Conservation (phyloP, 441 rosid species). For the Arabidopsis lyrata region DNA sequence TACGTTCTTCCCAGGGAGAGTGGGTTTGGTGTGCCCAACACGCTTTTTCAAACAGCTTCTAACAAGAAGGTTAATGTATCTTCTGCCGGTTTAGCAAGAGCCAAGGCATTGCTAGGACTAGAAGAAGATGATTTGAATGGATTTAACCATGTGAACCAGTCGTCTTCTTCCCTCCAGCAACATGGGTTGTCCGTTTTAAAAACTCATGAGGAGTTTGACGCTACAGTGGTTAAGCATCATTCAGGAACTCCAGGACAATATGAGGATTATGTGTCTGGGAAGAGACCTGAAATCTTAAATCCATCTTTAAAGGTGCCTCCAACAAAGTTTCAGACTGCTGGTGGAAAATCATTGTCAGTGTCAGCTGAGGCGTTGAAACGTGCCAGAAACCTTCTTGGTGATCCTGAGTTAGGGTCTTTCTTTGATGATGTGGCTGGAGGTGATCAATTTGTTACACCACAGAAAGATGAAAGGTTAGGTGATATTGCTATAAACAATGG, state of each 20-base stretch:
- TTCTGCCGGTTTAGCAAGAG: slow-evolving; percentile 72
- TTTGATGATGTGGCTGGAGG: slow-evolving; percentile 53
- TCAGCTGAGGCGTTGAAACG: slow-evolving; percentile 86
- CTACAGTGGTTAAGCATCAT: slow-evolving; percentile 44
- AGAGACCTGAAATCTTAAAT: slow-evolving; percentile 46
- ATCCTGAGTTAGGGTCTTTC: slow-evolving; percentile 73
- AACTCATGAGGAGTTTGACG: slow-evolving; percentile 34
- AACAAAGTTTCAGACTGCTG: slow-evolving; percentile 87
- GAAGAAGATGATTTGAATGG: slow-evolving; percentile 54
- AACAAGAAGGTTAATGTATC: slow-evolving; percentile 75
- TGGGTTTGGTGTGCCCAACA: slow-evolving; percentile 45
- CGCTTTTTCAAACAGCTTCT: slow-evolving; percentile 83
- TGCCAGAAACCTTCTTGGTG: slow-evolving; percentile 95
- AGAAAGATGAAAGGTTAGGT: slow-evolving; percentile 42
- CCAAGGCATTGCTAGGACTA: slow-evolving; percentile 76
- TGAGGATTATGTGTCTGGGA: slow-evolving; percentile 42
- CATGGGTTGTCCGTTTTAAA: slow-evolving; percentile 36
- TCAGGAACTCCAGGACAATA: slow-evolving; percentile 41
- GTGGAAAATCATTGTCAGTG: slow-evolving; percentile 88
- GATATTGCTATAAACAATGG: slow-evolving; percentile 53
- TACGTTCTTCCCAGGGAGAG: slow-evolving; percentile 33
- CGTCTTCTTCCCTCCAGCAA: slow-evolving; percentile 36
- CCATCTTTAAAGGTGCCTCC: slow-evolving; percentile 59
- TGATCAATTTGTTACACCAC: slow-evolving; percentile 50
- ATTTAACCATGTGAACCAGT: slow-evolving; percentile 45